These are phyloP conservation scores for Hypomyces perniciosus DNA, from an alignment of 2,329 filamentous ascomycete genomes.

Conservation along the genomic window DNA sequence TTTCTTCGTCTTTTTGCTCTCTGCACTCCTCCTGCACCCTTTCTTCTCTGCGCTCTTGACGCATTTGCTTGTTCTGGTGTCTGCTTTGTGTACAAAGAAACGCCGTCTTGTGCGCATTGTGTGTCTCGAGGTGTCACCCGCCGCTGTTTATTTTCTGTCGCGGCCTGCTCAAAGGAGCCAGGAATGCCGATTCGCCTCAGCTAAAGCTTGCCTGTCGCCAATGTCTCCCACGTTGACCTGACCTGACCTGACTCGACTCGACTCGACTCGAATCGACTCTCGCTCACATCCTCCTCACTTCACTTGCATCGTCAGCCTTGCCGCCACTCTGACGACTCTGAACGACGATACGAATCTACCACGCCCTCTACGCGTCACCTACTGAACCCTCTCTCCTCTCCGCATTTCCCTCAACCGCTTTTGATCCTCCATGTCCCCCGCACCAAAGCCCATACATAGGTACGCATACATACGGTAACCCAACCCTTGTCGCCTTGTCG, in stretches of 20 bases:
- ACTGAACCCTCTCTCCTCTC: not conserved
- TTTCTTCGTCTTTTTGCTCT: not conserved
- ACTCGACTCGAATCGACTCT: not conserved
- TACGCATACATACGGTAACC: not conserved
- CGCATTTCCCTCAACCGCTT: constrained; percentile 4
- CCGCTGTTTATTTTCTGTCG: constrained; percentile 6
- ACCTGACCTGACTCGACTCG: not conserved
- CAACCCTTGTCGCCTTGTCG: not conserved
- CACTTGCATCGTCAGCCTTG: not conserved
- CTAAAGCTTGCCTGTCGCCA: constrained; percentile 5
- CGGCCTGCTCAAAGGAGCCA: constrained; percentile 3
- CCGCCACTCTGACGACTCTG: not conserved
- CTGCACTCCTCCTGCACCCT: too few species aligned
- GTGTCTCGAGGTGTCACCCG: not conserved
- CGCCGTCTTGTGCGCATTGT: not conserved
- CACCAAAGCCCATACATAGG: not conserved
- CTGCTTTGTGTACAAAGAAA: not conserved
- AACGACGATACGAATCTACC: not conserved
- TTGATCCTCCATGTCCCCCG: not conserved
- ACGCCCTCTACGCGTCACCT: too few species aligned
- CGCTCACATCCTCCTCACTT: not conserved
- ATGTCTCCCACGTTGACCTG: not conserved
- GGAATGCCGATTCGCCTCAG: constrained; percentile 7
- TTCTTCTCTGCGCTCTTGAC: too few species aligned
- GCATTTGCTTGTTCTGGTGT: not conserved